phyloP scores from a whole-genome alignment of 2,329 filamentous ascomycete genomes.

The Nigrospora osmanthi region DNA sequence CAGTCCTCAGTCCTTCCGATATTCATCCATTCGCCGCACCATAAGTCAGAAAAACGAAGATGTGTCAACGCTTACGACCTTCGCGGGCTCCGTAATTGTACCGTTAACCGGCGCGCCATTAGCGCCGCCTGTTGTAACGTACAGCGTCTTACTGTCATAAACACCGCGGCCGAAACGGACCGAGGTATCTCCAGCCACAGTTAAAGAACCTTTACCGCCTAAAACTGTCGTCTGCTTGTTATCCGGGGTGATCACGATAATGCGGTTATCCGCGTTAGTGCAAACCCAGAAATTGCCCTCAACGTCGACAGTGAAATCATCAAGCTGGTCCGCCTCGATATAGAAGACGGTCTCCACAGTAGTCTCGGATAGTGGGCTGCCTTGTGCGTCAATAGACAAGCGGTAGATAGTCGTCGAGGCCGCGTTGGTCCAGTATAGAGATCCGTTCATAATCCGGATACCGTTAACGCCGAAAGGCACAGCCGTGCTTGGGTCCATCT shows the following conservation, averaged over 20 bases:
- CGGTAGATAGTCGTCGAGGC: conserved; percentile 10
- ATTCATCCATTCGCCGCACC: too few relatives aligned
- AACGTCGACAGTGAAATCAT: conserved; percentile 15
- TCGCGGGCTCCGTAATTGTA: conserved; percentile 13
- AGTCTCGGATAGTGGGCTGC: conserved; percentile 6
- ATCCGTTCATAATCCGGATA: conserved; percentile 13
- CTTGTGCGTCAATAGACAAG: conserved; percentile 5
- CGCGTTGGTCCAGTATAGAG: conserved; percentile 20
- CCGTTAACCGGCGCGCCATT: conserved; percentile 10
- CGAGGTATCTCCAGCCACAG: conserved; percentile 11
- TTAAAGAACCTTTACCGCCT: conserved; percentile 6
- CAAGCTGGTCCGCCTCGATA: conserved; percentile 10
- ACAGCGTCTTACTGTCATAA: conserved; percentile 9
- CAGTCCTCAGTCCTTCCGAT: too few relatives aligned
- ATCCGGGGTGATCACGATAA: conserved; percentile 7
- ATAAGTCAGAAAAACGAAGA: too few relatives aligned
- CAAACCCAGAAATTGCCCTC: conserved; percentile 10
- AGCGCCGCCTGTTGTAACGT: conserved; percentile 14
- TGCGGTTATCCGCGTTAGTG: conserved; percentile 10
- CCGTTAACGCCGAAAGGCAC: conserved; percentile 17
- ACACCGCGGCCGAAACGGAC: conserved; percentile 12
- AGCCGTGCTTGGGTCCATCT: conserved; percentile 12
- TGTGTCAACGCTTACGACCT: conserved; percentile 17
- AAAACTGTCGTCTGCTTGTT: conserved; percentile 7
- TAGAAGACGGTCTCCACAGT: conserved; percentile 8